These are phyloP conservation scores for Russula sp. DNA, from an alignment of 768 basidiomycete species.

Conservation along the genomic window DNA sequence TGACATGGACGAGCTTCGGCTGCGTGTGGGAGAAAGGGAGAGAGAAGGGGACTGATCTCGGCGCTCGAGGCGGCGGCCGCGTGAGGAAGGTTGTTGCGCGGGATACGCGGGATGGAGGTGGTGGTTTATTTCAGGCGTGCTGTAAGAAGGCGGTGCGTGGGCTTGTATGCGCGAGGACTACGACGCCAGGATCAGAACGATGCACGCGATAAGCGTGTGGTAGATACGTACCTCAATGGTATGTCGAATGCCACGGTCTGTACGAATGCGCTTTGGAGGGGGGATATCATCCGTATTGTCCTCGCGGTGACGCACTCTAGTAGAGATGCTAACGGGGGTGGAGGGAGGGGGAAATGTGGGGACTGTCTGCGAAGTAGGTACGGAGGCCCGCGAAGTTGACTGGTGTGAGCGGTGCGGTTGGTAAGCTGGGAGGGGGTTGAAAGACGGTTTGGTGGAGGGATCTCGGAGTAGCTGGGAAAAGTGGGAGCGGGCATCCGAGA, in stretches of 20 bases:
- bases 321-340: constrained; percentile 30
- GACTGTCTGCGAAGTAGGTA: constrained; percentile 24
- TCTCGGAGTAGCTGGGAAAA: constrained; percentile 20
- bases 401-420: constrained; percentile 13
- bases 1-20: constrained; percentile 29
- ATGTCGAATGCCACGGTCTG: constrained; percentile 32
- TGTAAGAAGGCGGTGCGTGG: constrained; percentile 22
- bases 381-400: background rate
- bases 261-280: constrained; percentile 42
- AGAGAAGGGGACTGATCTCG: constrained; percentile 22
- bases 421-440: constrained; percentile 13
- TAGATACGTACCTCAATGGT: constrained; percentile 25
- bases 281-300: constrained; percentile 40
- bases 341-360: constrained; percentile 36
- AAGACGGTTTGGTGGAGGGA: constrained; percentile 13
- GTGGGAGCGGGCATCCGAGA: constrained; percentile 18
- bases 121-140: constrained; percentile 18
- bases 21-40: constrained; percentile 34
- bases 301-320: constrained; percentile 38
- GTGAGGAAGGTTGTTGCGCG: constrained; percentile 20
- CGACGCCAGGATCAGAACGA: constrained; percentile 2
- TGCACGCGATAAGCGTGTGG: background rate
- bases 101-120: constrained; percentile 26
- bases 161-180: constrained; percentile 23
- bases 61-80: constrained; percentile 23